These are phyloP conservation scores for Penicillium sclerotigenum DNA, from an alignment of 2,329 filamentous ascomycete genomes.

Conservation along the genomic window DNA sequence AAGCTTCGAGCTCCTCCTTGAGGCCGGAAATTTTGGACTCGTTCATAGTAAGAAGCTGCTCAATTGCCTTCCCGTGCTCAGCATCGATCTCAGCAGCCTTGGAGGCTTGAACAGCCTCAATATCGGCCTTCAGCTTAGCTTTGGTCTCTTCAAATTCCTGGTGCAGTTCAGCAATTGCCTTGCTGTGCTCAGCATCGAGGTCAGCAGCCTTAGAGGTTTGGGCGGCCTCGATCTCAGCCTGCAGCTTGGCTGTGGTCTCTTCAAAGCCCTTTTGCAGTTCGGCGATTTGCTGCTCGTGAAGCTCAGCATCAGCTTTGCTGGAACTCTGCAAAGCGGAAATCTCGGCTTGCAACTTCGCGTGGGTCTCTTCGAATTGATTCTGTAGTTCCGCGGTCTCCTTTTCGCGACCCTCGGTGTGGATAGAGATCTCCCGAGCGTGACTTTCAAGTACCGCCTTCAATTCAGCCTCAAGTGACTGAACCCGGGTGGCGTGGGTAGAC, in stretches of 20 bases:
- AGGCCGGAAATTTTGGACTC: slow-evolving; percentile 41
- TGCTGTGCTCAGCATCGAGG: slow-evolving; percentile 26
- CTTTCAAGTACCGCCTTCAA: slow-evolving; percentile 27
- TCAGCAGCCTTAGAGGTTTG: slow-evolving; percentile 11
- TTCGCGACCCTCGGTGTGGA: slow-evolving; percentile 28
- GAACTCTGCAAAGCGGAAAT: slow-evolving; percentile 30
- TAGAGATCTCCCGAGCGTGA: slow-evolving; percentile 28
- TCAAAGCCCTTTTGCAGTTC: slow-evolving; percentile 38
- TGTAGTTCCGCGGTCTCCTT: slow-evolving; percentile 33
- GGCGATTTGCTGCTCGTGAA: slow-evolving; percentile 30
- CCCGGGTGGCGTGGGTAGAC: slow-evolving; percentile 30
- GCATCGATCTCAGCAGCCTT: slow-evolving; percentile 37
- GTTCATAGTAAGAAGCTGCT: slow-evolving; percentile 40
- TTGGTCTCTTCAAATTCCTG: slow-evolving; percentile 35
- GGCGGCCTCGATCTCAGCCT: slow-evolving; percentile 18
- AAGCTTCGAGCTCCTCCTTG: slow-evolving; percentile 36
- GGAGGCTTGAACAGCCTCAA: slow-evolving; percentile 35
- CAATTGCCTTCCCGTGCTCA: slow-evolving; percentile 29
- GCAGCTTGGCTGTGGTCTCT: slow-evolving; percentile 23
- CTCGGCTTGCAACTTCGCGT: slow-evolving; percentile 30
- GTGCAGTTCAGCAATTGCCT: slow-evolving; percentile 33
- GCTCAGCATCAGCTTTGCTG: slow-evolving; percentile 28
- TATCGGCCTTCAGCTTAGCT: slow-evolving; percentile 36
- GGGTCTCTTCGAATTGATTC: slow-evolving; percentile 30
- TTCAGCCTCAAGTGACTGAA: slow-evolving; percentile 29